Conservation (phyloP, 2,329 filamentous ascomycete genomes). For the Verruconis gallopava region DNA sequence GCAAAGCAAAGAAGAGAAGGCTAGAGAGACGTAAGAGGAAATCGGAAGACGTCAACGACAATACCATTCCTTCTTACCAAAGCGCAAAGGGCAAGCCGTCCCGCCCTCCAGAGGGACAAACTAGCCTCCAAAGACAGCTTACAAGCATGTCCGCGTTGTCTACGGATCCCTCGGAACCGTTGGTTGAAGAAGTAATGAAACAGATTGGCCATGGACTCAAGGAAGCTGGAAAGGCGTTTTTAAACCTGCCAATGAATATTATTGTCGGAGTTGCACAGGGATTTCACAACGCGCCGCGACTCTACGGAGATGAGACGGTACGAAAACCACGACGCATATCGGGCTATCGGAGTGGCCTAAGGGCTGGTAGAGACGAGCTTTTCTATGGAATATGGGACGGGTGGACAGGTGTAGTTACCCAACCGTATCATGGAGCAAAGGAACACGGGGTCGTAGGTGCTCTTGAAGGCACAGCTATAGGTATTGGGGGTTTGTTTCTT, state of each 20-base stretch:
- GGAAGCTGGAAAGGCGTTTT: slow-evolving; percentile 59
- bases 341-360: slow-evolving; percentile 60
- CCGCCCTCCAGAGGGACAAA: no score
- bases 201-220: slow-evolving; percentile 54
- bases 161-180: slow-evolving; percentile 19
- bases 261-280: slow-evolving; percentile 71
- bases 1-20: slow-evolving; percentile 35
- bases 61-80: not conserved
- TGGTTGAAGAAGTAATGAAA: slow-evolving; percentile 26
- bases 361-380: slow-evolving; percentile 67
- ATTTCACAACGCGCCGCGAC: slow-evolving; percentile 72
- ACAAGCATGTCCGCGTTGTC: slow-evolving; percentile 20
- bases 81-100: not conserved
- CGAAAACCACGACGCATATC: slow-evolving; percentile 66
- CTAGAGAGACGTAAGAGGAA: not conserved
- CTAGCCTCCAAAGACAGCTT: slow-evolving; percentile 12
- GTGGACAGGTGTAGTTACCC: slow-evolving; percentile 51
- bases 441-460: slow-evolving; percentile 42
- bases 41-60: not conserved
- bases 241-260: slow-evolving; percentile 75
- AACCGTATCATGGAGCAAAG: slow-evolving; percentile 45
- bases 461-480: slow-evolving; percentile 44
- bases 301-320: slow-evolving; percentile 76
- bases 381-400: slow-evolving; percentile 69
- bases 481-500: slow-evolving; percentile 49